A percentile compares a stretch with the other conserved stretches of the same genome.
Evolutionary conservation across 805 yeast species (phyloP).

Genomic region (Pichia gijzeniarum): DNA sequence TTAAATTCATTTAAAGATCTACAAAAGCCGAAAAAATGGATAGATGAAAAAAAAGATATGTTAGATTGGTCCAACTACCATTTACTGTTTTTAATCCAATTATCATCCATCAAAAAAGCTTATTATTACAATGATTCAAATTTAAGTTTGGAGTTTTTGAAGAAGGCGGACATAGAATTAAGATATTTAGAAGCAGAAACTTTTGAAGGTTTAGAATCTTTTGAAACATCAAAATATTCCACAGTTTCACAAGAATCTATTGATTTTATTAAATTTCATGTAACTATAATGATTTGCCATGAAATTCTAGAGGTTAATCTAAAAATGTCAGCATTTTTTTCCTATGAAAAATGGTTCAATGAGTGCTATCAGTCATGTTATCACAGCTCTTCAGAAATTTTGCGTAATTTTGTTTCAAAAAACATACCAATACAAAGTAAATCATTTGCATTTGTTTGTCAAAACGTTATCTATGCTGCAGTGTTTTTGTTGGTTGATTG

Average conservation of each 20-base stretch:
- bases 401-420: conserved; percentile 14
- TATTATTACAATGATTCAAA: conserved; percentile 24
- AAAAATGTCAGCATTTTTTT: conserved; percentile 25
- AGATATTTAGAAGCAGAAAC: conserved; percentile 20
- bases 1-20: conserved; percentile 19
- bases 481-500: conserved; percentile 27
- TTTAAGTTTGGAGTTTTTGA: conserved; percentile 15
- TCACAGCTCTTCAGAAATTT: conserved; percentile 17
- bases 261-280: conserved; percentile 17
- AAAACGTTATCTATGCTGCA: conserved; percentile 23
- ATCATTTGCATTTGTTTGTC: conserved; percentile 22
- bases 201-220: conserved; percentile 17
- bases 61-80: conserved; percentile 22
- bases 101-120: conserved; percentile 23
- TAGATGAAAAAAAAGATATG: conserved; percentile 7
- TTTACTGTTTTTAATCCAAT: conserved; percentile 18
- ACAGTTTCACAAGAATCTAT: conserved; percentile 9
- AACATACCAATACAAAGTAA: conserved; percentile 18
- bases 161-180: conserved; percentile 24
- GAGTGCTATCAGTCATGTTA: conserved; percentile 20
- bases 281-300: conserved; percentile 16
- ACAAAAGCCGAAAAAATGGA: conserved; percentile 23
- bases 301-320: conserved; percentile 27
- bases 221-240: conserved; percentile 10
- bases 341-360: conserved; percentile 21